Conservation (phyloP, 192 early-diverging fungal species). For the Backusella macrospora region DNA sequence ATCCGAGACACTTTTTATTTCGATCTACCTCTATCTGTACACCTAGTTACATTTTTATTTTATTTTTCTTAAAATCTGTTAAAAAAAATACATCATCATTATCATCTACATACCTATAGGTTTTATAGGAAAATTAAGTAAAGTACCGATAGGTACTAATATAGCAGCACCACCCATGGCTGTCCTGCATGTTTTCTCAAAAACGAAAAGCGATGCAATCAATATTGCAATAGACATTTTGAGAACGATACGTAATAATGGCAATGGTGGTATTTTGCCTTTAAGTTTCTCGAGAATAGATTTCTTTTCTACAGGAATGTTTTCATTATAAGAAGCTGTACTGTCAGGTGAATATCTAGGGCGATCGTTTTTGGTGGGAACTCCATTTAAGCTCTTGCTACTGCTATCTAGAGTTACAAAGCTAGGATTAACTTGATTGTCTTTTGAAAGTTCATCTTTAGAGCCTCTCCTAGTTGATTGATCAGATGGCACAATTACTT, state of each 20-base stretch:
- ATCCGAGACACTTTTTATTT: background rate
- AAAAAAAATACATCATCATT: too few species aligned
- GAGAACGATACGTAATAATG: constrained; percentile 17
- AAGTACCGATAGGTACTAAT: constrained; percentile 24
- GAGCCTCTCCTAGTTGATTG: background rate
- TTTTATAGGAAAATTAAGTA: constrained; percentile 30
- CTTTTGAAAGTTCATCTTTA: background rate
- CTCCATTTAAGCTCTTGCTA: background rate
- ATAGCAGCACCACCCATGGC: constrained; percentile 19
- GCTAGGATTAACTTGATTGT: background rate
- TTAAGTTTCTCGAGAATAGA: background rate
- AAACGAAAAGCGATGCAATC: constrained; percentile 18
- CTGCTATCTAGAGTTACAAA: background rate
- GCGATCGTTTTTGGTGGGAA: background rate
- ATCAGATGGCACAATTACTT: background rate
- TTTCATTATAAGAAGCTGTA: background rate
- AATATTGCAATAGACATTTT: constrained; percentile 30
- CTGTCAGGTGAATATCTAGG: background rate
- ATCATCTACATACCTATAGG: constrained; percentile 15
- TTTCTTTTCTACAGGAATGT: background rate
- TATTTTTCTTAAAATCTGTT: too few species aligned
- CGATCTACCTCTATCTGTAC: constrained; percentile 35
- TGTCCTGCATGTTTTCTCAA: constrained; percentile 2
- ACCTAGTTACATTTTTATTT: constrained; percentile 22
- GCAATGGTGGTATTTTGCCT: constrained; percentile 17